Percentiles rank a stretch among this genome's conserved stretches.
Evolutionary conservation across 2,329 filamentous ascomycete genomes (phyloP).

Genomic region (Neospermospora avenae): DNA sequence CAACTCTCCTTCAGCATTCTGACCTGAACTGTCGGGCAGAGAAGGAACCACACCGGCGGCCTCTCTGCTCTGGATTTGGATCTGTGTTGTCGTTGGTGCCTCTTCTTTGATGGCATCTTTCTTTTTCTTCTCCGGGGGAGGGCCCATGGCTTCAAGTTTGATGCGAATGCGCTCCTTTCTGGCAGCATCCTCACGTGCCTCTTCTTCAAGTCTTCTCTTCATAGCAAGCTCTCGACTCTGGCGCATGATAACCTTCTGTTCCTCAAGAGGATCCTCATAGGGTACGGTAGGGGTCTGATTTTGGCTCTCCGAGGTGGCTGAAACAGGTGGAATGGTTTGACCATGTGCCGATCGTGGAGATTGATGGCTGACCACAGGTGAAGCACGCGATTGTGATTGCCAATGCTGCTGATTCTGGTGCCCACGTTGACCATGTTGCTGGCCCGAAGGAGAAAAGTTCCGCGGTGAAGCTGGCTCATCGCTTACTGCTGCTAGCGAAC

Average conservation of each 20-base stretch:
- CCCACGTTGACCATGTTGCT: conserved; percentile 29
- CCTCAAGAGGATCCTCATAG: conserved; percentile 54
- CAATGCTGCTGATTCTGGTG: conserved; percentile 37
- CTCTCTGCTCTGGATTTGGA: conserved; percentile 32
- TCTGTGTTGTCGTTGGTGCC: conserved; percentile 37
- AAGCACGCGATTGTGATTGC: conserved; percentile 33
- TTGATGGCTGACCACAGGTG: conserved; percentile 35
- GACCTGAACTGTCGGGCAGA: conserved; percentile 9
- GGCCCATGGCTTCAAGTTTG: conserved; percentile 68
- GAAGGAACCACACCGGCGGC: conserved; percentile 6
- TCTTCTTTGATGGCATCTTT: conserved; percentile 49
- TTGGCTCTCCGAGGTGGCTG: conserved; percentile 36
- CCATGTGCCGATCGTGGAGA: conserved; percentile 33
- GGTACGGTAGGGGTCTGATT: conserved; percentile 32
- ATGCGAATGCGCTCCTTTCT: conserved; percentile 66
- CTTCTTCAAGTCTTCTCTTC: conserved; percentile 64
- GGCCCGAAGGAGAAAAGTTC: conserved; percentile 36
- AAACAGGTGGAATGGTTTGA: conserved; percentile 35
- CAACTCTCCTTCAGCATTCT: conserved; percentile 12
- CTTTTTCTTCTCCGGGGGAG: conserved; percentile 59
- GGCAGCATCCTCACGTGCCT: conserved; percentile 69
- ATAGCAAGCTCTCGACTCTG: conserved; percentile 67
- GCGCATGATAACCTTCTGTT: conserved; percentile 69
- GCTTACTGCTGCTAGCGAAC: conserved; percentile 48
- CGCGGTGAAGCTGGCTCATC: conserved; percentile 50